Evolutionary conservation across 768 basidiomycete genomes (phyloP).

Genomic region (Mycena leptocephala): DNA sequence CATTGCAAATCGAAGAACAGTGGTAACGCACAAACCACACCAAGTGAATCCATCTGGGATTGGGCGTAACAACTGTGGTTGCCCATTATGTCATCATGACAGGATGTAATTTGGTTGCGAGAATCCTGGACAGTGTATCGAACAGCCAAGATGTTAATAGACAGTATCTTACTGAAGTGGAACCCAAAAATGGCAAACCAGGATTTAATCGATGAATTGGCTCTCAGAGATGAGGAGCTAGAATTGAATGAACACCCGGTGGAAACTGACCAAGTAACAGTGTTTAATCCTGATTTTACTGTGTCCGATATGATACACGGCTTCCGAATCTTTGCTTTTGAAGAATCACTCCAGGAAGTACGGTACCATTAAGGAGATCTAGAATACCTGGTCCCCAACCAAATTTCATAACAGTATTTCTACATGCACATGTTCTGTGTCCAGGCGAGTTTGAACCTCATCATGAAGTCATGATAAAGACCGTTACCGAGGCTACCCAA

Average conservation of each 20-base stretch:
- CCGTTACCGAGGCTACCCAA: too few species aligned
- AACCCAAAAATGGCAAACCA: background rate
- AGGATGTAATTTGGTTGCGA: background rate
- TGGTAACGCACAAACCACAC: background rate
- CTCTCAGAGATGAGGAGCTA: background rate
- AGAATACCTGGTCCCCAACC: background rate
- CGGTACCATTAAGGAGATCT: background rate
- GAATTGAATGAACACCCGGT: background rate
- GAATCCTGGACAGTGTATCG: background rate
- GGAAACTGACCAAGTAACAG: background rate
- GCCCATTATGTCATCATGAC: background rate
- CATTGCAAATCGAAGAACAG: background rate
- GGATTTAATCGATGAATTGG: background rate
- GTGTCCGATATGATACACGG: background rate
- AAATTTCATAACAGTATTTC: background rate
- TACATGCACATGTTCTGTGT: background rate
- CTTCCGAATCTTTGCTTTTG: background rate
- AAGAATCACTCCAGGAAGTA: background rate
- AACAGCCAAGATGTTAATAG: background rate
- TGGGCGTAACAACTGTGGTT: too few species aligned
- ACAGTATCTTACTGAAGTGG: background rate
- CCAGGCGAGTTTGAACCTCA: background rate
- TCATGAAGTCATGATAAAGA: too few species aligned
- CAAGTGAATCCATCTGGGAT: background rate
- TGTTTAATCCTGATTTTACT: background rate